Percentiles rank a stretch among this genome's conserved stretches.
Conservation (phyloP, 1,139 yeast genomes). For the Hanseniaspora gamundiae region DNA sequence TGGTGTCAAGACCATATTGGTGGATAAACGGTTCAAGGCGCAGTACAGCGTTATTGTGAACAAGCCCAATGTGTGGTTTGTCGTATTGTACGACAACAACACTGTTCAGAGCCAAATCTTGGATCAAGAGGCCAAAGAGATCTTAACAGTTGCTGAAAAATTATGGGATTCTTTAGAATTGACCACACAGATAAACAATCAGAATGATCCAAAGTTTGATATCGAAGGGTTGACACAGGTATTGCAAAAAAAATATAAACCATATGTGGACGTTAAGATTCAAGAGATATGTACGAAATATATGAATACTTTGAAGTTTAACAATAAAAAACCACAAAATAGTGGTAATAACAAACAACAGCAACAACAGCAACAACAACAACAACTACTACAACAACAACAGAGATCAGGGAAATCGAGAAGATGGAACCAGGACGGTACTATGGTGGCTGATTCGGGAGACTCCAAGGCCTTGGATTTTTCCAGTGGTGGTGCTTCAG, state of each 20-base stretch:
- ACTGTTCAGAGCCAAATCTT: constrained; percentile 23
- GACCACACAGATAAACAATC: constrained; percentile 19
- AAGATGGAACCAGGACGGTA: constrained; percentile 38
- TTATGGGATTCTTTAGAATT: constrained; percentile 21
- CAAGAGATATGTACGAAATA: constrained; percentile 16
- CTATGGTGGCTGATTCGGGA: constrained; percentile 30
- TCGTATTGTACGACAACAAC: constrained; percentile 19
- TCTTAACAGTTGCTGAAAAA: constrained; percentile 18
- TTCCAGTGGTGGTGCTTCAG: constrained; percentile 22
- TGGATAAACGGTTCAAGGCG: not conserved
- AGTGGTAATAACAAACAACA: constrained; percentile 9
- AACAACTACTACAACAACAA: no score
- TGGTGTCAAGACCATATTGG: not conserved
- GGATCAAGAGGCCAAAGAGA: constrained; percentile 23
- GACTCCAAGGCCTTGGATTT: constrained; percentile 34
- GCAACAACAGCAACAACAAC: constrained; percentile 8
- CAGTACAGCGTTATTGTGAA: not conserved
- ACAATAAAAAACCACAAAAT: constrained; percentile 5
- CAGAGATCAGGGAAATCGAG: constrained; percentile 23
- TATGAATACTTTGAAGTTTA: not conserved
- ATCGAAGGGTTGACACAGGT: constrained; percentile 16
- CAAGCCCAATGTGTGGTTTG: constrained; percentile 20
- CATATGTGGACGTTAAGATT: constrained; percentile 23
- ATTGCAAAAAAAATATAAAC: constrained; percentile 23
- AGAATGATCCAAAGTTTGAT: constrained; percentile 16